Conservation (phyloP, 116 monocot species). For the Phalaenopsis hybrid region DNA sequence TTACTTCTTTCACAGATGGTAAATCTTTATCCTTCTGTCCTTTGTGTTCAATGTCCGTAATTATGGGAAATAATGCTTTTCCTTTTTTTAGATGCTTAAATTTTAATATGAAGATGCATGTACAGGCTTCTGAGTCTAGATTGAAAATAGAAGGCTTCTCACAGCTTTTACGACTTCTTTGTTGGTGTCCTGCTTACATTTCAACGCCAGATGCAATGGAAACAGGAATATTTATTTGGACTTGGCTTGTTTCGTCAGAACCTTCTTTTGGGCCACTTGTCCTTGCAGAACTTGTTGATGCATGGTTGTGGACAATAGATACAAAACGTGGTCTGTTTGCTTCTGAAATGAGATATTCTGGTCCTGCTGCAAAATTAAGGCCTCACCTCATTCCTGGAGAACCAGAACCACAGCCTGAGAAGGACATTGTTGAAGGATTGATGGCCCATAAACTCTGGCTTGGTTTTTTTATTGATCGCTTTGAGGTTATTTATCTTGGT, state of each 20-base stretch:
- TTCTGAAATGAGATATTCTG: conserved; percentile 73
- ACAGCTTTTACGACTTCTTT: conserved; percentile 84
- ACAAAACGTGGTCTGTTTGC: conserved; percentile 97
- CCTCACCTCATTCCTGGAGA: conserved; percentile 93
- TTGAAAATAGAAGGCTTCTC: conserved; percentile 67
- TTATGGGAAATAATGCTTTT: neutral
- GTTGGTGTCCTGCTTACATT: conserved; percentile 99
- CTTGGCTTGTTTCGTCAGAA: conserved; percentile 93
- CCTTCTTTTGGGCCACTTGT: conserved; percentile 84
- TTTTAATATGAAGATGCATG: conserved; percentile 5
- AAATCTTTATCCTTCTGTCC: conserved; percentile 15
- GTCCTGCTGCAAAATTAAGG: conserved; percentile 88
- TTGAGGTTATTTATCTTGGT: conserved; percentile 59
- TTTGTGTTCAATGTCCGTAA: conserved; percentile 3
- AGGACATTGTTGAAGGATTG: conserved; percentile 78
- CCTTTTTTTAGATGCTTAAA: neutral
- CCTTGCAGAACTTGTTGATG: conserved; percentile 97
- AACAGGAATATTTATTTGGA: conserved; percentile 98
- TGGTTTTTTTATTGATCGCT: conserved; percentile 97
- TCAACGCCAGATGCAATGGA: conserved; percentile 95
- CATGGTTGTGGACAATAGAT: conserved; percentile 99
- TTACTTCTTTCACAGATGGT: conserved; percentile 95
- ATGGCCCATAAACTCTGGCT: conserved; percentile 96
- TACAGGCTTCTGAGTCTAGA: conserved; percentile 58
- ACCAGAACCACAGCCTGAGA: conserved; percentile 68